These are phyloP conservation scores for Colletotrichum graminicola DNA, from an alignment of 2,329 filamentous ascomycete genomes.

Conservation along the genomic window DNA sequence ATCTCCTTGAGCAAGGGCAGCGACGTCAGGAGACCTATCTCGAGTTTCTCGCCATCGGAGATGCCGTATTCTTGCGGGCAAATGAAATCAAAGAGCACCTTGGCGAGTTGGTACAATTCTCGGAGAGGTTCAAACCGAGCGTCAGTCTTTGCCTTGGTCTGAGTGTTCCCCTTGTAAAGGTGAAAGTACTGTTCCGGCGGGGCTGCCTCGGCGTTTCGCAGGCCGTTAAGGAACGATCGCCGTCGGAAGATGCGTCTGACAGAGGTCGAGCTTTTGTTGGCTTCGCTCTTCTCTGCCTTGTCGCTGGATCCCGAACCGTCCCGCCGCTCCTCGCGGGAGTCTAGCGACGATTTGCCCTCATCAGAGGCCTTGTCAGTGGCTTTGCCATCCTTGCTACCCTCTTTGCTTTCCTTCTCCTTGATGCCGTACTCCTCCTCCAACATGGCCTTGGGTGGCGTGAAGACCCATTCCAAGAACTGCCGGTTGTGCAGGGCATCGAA, in stretches of 20 bases:
- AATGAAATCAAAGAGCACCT: conserved; percentile 97
- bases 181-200: conserved; percentile 85
- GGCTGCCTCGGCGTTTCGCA: conserved; percentile 66
- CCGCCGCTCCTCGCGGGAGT: conserved; percentile 50
- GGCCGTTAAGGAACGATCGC: conserved; percentile 69
- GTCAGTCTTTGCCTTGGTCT: conserved; percentile 84
- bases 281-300: conserved; percentile 56
- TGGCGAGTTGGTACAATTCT: conserved; percentile 92
- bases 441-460: conserved; percentile 86
- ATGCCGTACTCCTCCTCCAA: conserved; percentile 76
- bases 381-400: conserved; percentile 52
- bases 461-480: conserved; percentile 96
- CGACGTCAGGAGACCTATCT: conserved; percentile 95
- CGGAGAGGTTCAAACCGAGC: conserved; percentile 87
- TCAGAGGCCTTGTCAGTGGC: conserved; percentile 54
- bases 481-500: conserved; percentile 98
- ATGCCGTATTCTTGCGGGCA: conserved; percentile 99
- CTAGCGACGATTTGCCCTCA: conserved; percentile 55
- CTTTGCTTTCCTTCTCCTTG: conserved; percentile 48
- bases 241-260: conserved; percentile 69
- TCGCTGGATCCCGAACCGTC: conserved; percentile 53
- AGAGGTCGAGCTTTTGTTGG: conserved; percentile 47
- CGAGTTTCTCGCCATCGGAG: conserved; percentile 94
- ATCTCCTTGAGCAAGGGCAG: conserved; percentile 96
- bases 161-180: conserved; percentile 82